Evolutionary conservation across 805 yeast species (phyloP).

Genomic region (Isabelozyma heimii): DNA sequence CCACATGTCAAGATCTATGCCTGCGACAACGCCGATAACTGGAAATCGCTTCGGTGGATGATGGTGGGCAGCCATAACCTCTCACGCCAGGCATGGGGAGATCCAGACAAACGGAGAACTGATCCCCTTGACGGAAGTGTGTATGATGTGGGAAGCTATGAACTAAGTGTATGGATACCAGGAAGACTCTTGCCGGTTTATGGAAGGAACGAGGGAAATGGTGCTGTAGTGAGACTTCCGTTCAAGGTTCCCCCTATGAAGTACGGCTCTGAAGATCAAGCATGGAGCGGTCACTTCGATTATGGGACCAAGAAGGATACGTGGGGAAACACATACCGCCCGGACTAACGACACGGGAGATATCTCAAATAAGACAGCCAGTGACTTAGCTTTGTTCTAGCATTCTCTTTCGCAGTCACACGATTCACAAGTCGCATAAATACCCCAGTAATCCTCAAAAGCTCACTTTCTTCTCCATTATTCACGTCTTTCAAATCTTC

Average conservation of each 20-base stretch:
- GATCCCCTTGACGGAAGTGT: conserved; percentile 11
- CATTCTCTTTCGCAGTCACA: too few relatives aligned
- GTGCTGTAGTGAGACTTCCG: conserved; percentile 40
- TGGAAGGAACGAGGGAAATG: conserved; percentile 27
- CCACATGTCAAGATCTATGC: conserved; percentile 72
- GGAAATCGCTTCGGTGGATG: conserved; percentile 60
- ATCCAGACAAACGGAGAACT: conserved; percentile 7
- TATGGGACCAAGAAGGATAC: conserved; percentile 20
- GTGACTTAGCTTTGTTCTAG: too few relatives aligned
- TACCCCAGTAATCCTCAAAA: too few relatives aligned
- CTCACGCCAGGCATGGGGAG: conserved; percentile 83
- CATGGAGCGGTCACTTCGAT: conserved; percentile 43
- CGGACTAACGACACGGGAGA: background rate
- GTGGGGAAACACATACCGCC: conserved; percentile 16
- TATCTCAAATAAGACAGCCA: too few relatives aligned
- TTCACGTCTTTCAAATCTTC: too few relatives aligned
- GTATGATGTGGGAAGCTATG: conserved; percentile 35
- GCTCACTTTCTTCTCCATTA: too few relatives aligned
- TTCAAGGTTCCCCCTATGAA: conserved; percentile 49
- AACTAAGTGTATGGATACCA: conserved; percentile 33
- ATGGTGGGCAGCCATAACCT: conserved; percentile 72
- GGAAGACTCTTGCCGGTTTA: conserved; percentile 42
- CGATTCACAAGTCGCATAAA: too few relatives aligned
- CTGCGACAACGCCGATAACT: conserved; percentile 50
- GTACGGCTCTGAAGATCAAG: conserved; percentile 39